Base-by-base conservation (phyloP, 495 filamentous ascomycete genomes). In the Letharia lupina region DNA sequence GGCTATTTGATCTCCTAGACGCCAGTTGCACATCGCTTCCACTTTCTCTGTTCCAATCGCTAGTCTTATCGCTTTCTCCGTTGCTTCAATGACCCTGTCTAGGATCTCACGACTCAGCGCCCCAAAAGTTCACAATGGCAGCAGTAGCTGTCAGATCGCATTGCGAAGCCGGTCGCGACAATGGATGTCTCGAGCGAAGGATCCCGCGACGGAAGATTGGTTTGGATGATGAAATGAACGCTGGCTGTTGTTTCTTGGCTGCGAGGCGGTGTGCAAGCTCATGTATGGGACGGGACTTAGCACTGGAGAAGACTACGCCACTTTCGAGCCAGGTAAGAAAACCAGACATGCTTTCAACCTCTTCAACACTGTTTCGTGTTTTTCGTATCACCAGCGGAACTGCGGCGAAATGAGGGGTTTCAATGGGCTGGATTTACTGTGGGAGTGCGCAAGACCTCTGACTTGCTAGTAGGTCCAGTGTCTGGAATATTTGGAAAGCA, bases 181-280 rank as follows among this genome's bases (percentile, higher is more conserved):
- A 63, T 65, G 69, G 60, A 60, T 54, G 33, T 56, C 54, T 62
- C 62, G 57, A 54, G 52, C 66, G 9, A 67, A 56, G 41, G 42
- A 67, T 57, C 70, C 64, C 58, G 64, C 65, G 3, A 72, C 48
- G 37, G 66, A 72, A 64, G 70, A 70, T 61, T 72, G 66, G 70
- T 69, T 72, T 63, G 66, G 64, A 69, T 72, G 54, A 69, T 40
- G 56, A n/a, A 23, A 56, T 54, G 62, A 9, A 39, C 44, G 20
- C 28, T 57, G 56, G 48, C 42, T 60, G 23, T 44, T 48, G 44
- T n/a, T 8, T 45, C 11, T 56, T 47, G 39, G 60, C 48, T 52
- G 11, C 48, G 60, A 54, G 69, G 69, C 69, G 65, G 69, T 70
- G 69, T 70, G 69, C 63, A 65, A 45, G 59, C 45, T 67, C 60